phyloP scores from a whole-genome alignment of 352 stramenopile species.

The Phytophthora pluvialis region DNA sequence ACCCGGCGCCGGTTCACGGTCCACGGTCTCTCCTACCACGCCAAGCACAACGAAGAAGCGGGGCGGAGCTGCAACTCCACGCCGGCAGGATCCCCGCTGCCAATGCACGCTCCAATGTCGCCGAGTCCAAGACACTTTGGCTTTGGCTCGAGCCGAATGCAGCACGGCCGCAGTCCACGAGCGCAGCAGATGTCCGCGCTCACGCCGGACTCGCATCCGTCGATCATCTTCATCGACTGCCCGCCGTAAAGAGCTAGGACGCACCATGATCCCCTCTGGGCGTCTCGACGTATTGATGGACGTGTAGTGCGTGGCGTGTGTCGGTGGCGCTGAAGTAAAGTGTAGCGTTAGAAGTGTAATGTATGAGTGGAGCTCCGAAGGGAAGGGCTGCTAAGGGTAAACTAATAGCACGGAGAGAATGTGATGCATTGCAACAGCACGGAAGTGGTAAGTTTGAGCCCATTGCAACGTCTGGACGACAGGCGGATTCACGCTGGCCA shows the following conservation, averaged over 20 bases:
- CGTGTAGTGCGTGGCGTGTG: conserved; percentile 2
- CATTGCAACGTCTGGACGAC: too few species aligned
- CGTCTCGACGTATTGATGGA: conserved; percentile 11
- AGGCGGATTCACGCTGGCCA: too few species aligned
- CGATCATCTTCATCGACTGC: conserved; percentile 47
- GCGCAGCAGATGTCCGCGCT: conserved; percentile 13
- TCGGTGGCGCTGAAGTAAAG: conserved; percentile 1
- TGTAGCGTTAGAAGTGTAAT: conserved; percentile 13
- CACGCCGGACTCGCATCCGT: conserved; percentile 29
- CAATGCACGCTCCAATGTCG: conserved; percentile 13
- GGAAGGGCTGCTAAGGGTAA: conserved; percentile 24
- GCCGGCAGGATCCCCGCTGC: conserved; percentile 19
- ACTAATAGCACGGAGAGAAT: conserved; percentile 18
- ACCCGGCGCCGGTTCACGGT: conserved; percentile 36
- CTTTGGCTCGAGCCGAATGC: conserved; percentile 9
- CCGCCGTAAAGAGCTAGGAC: conserved; percentile 26
- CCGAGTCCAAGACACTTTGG: conserved; percentile 21
- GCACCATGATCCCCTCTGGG: neutral
- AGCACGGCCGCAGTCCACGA: conserved; percentile 15
- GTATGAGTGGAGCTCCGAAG: conserved; percentile 12
- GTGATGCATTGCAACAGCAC: neutral
- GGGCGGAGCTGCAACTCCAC: conserved; percentile 23
- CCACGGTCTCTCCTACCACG: conserved; percentile 31
- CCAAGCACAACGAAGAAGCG: conserved; percentile 22
- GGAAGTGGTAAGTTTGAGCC: neutral